Evolutionary conservation across 306 rosid species (phyloP).

Genomic region (Citrullus mucosospermus): DNA sequence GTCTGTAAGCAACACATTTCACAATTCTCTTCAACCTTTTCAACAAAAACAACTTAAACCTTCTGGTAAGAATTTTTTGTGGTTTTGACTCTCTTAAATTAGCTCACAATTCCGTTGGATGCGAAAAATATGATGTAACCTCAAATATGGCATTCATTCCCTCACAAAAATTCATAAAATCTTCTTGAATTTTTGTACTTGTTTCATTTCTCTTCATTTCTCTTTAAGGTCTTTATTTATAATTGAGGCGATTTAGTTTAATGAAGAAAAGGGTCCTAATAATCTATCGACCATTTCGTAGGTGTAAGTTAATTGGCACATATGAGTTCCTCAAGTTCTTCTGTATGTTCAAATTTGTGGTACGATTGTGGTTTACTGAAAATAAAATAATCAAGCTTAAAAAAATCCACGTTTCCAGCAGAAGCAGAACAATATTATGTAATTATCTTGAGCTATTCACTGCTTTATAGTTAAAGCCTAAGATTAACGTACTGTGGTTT

Average conservation of each 20-base stretch:
- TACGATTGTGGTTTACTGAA: not conserved
- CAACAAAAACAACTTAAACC: not conserved
- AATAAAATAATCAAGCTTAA: not conserved
- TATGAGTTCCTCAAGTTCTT: not conserved
- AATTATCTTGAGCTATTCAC: not conserved
- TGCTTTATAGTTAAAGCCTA: not conserved
- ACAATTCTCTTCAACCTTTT: not conserved
- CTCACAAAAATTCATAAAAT: not conserved
- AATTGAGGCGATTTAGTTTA: not conserved
- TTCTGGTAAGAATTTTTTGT: not conserved
- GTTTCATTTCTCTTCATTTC: not conserved
- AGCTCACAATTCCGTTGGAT: not conserved
- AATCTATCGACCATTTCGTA: not conserved
- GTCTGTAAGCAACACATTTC: not conserved
- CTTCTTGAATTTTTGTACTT: not conserved
- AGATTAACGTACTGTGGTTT: not conserved
- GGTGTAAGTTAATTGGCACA: not conserved
- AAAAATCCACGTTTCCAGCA: not conserved
- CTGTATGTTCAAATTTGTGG: not conserved
- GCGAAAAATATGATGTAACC: not conserved
- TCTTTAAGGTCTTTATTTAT: not conserved
- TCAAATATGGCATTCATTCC: not conserved
- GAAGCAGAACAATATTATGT: not conserved
- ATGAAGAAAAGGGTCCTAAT: not conserved
- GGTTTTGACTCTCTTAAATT: not conserved